Evolutionary conservation across 768 basidiomycete genomes (phyloP), one percentile per base, ranked within the genome.

Genomic region (Calocera viscosa): DNA sequence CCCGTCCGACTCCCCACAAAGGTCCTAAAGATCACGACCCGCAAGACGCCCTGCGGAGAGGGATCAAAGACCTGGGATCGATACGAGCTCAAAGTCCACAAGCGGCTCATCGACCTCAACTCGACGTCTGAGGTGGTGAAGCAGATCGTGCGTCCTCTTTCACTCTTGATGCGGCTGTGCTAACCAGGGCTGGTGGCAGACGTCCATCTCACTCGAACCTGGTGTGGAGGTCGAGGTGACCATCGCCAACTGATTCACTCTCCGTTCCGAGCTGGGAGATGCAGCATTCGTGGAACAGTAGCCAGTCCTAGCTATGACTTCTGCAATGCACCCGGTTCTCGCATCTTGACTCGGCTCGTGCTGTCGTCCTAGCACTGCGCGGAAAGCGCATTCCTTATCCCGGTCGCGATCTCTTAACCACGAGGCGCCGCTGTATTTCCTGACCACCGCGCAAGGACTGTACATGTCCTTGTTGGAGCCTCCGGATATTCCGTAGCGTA

Each of bases 31-130:
- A 94, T 98, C 82, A 96, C 94, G 79, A 99, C 95, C 80, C 90
- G 96, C 76, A 99, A 99, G 80, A 95, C 96, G 71, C 91, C 96
- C 79, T 98, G 96, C 76, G 96, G 96, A 91, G 96, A 98, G 81
- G 96, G 96, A 83, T 97, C 96, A 73, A 99, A 99, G 88, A 99
- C 96, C 76, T 99, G 96, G 96, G 96, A 99, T 81, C 87, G 91
- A 74, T 98, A 94, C 81, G 95, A 99, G 81, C 88, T 99, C 81
- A 94, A 94, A 83, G 83, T 99, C 69, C 95, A 99, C 88, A 99
- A 99, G 83, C 91, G 96, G 75, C 84, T 99, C 77, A 98, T 99
- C 75, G 96, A 99, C 83, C 82, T 99, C 72, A 92, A 95, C 83
- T 94, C 96, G 64, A 95, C 94, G 70, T 91, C 91, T 77, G 96